These are phyloP conservation scores for Verticillium albo-atrum DNA, from an alignment of 2,329 filamentous ascomycete genomes.

Conservation along the genomic window DNA sequence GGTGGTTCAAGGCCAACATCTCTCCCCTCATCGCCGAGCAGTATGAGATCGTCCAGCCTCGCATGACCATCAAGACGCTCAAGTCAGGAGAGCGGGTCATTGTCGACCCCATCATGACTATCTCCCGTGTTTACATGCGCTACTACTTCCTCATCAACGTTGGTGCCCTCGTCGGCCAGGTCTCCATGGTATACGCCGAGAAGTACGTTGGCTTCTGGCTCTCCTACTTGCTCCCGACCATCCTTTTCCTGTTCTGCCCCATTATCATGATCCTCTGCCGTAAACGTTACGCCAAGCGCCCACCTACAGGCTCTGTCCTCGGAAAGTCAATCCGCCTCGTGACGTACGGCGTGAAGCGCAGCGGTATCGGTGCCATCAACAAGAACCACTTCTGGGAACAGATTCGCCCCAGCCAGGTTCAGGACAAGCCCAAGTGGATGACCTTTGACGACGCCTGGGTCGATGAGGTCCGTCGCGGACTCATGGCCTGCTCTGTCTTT, in stretches of 20 bases:
- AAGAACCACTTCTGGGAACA: conserved; percentile 44
- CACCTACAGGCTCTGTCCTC: conserved; percentile 44
- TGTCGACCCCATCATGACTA: conserved; percentile 64
- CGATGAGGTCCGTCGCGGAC: conserved; percentile 54
- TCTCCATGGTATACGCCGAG: conserved; percentile 68
- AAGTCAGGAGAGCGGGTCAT: conserved; percentile 60
- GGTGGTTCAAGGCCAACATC: conserved; percentile 69
- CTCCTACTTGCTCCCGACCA: conserved; percentile 63
- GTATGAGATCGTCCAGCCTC: conserved; percentile 45
- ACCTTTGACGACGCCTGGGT: conserved; percentile 64
- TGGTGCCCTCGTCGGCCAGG: conserved; percentile 56
- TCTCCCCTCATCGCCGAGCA: conserved; percentile 65
- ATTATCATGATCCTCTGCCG: conserved; percentile 45
- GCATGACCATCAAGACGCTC: conserved; percentile 27
- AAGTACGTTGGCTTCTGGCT: conserved; percentile 75
- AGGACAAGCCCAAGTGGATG: conserved; percentile 46
- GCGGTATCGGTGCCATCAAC: conserved; percentile 37
- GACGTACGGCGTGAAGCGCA: conserved; percentile 4
- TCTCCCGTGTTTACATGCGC: conserved; percentile 65
- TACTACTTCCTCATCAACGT: conserved; percentile 57
- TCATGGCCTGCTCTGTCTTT: conserved; percentile 51
- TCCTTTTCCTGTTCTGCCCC: conserved; percentile 58
- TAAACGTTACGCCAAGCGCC: conserved; percentile 35
- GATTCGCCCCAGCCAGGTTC: conserved; percentile 35
- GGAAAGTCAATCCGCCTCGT: conserved; percentile 36